These are phyloP conservation scores for Gleditsia sinensis DNA, from an alignment of 306 rosid species.

Conservation along the genomic window DNA sequence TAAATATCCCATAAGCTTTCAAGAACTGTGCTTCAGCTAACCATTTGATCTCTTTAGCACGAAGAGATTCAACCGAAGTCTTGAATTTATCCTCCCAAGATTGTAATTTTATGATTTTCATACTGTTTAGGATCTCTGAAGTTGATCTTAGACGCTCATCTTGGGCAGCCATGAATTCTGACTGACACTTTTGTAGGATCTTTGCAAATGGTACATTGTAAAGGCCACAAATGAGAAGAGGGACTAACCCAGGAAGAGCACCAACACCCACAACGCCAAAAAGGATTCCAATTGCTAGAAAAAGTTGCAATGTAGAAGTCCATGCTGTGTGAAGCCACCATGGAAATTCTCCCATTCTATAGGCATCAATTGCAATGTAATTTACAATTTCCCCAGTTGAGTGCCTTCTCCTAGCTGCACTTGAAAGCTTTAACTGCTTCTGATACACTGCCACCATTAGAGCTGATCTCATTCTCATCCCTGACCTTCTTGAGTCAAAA, in stretches of 20 bases:
- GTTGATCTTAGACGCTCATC: conserved; percentile 78
- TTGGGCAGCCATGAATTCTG: conserved; percentile 68
- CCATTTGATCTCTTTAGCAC: conserved; percentile 68
- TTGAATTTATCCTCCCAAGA: conserved; percentile 86
- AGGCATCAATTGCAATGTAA: conserved; percentile 79
- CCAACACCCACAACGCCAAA: conserved; percentile 63
- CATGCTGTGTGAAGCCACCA: conserved; percentile 80
- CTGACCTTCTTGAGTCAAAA: conserved; percentile 65
- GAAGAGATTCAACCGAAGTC: conserved; percentile 43
- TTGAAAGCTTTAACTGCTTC: conserved; percentile 75
- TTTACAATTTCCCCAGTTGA: conserved; percentile 79
- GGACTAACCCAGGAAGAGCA: conserved; percentile 68
- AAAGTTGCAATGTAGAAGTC: conserved; percentile 47
- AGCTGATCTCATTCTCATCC: conserved; percentile 81
- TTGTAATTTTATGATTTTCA: conserved; percentile 80
- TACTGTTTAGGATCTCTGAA: conserved; percentile 77
- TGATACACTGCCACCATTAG: conserved; percentile 74
- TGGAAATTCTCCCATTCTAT: conserved; percentile 84
- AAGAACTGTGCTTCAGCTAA: conserved; percentile 47
- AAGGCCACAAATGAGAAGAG: conserved; percentile 59
- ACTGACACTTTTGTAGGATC: conserved; percentile 56
- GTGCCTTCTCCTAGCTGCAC: conserved; percentile 59
- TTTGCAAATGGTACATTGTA: conserved; percentile 68
- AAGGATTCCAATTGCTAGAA: conserved; percentile 52
- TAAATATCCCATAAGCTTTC: conserved; percentile 44